These are phyloP conservation scores for Komagataella ulmi DNA, from an alignment of 805 yeast genomes.

Conservation along the genomic window DNA sequence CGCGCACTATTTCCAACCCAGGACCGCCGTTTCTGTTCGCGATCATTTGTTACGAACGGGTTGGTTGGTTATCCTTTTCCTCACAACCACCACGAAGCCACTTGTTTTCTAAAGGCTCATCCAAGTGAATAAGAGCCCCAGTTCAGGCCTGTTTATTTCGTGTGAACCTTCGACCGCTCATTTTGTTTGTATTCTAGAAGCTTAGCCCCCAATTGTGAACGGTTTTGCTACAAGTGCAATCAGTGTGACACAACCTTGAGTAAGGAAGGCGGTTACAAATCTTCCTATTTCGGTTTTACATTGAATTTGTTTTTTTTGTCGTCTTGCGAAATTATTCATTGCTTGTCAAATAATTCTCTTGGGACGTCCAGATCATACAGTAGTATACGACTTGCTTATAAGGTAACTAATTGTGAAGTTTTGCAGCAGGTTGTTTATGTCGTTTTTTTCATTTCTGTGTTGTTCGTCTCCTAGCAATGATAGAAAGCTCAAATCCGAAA, in stretches of 20 bases:
- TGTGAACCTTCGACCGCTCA: neutral
- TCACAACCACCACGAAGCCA: neutral
- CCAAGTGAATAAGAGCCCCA: neutral
- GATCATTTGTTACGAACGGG: neutral
- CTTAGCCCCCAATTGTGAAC: neutral
- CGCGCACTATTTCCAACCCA: neutral
- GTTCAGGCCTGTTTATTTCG: neutral
- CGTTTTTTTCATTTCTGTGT: neutral
- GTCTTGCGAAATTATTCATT: neutral
- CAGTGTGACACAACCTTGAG: neutral
- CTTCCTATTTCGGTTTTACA: neutral
- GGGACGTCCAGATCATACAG: neutral
- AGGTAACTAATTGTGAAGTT: neutral
- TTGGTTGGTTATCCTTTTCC: neutral
- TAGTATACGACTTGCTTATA: neutral
- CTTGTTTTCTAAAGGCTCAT: neutral
- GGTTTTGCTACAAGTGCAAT: neutral
- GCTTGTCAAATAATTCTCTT: neutral
- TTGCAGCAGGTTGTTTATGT: neutral
- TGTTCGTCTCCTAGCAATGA: neutral
- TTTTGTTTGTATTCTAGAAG: neutral
- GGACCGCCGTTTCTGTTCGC: neutral
- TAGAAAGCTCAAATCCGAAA: neutral
- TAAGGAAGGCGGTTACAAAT: neutral
- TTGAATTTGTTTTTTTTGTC: neutral